Base-by-base conservation (phyloP, 768 basidiomycete species). In the Hypholoma sublateritium region DNA sequence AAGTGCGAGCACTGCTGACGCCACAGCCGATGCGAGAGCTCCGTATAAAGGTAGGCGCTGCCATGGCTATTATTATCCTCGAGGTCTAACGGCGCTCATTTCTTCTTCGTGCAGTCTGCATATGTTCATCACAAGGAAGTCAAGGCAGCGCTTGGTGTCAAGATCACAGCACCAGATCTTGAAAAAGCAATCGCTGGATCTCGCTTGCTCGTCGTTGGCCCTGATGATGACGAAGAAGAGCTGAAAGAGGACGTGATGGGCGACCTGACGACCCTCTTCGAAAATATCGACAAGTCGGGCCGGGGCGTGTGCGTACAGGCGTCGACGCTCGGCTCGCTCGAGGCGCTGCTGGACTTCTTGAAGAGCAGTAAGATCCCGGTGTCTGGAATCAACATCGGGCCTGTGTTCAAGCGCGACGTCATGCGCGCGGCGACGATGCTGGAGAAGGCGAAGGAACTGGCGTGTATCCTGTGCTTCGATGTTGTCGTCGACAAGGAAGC, bases 111-210 rank as follows among this genome's bases (percentile, higher is more conserved):
- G 28, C 64, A 97, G 95, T 95, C 93, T 16, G 85, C 86, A 50
- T 99, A 98, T 67, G 94, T 99, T 37, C 97, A 98, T 67, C 91
- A 98, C 76, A 96, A 94, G 73, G 89, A 93, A 71, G 92, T 98
- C 72, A 98, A 94, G 75, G 97, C 96, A 2, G 95, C 97, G 5
- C 80, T 97, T 49, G 96, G 97, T 68, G 89, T 99, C 69, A 99
- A 99, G 77, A 85, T 99, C 58, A 83, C 88, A 42, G 97, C 93
- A 0, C 89, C 96, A 1, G 96, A 97, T 68, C 83, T 99, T 17
- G 97, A 98, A 67, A 98, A 98, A 70, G 95, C 97, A 12, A 96
- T 98, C 59, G 96, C 96, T 58, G 97, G 97, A 65, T 98, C 96
- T 39, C 88, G 93, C 8, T 77, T 99, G 50, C 84, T 98, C 48